Conservation (phyloP, 352 stramenopile species). For the Pythium insidiosum region DNA sequence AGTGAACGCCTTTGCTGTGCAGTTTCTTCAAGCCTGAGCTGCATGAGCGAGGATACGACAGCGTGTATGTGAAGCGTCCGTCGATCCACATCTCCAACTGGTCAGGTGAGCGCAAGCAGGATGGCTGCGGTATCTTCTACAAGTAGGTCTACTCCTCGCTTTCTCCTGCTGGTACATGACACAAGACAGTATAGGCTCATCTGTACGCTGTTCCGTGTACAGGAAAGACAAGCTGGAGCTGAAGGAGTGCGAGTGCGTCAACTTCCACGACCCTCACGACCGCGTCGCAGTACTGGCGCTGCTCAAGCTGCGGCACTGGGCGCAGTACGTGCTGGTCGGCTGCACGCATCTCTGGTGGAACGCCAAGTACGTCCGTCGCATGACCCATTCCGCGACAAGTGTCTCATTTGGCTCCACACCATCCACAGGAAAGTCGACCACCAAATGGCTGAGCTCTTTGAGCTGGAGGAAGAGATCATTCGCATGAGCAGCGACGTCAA, state of each 20-base stretch:
- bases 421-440: slow-evolving; percentile 68
- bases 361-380: slow-evolving; percentile 52
- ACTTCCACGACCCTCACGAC: slow-evolving; percentile 83
- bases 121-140: slow-evolving; percentile 86
- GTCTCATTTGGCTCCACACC: background rate
- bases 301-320: slow-evolving; percentile 78
- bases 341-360: slow-evolving; percentile 88
- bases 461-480: slow-evolving; percentile 78
- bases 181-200: too few species aligned
- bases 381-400: background rate
- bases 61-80: slow-evolving; percentile 77
- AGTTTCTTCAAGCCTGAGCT: slow-evolving; percentile 81
- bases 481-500: slow-evolving; percentile 69
- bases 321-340: slow-evolving; percentile 71
- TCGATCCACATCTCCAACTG: slow-evolving; percentile 82
- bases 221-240: slow-evolving; percentile 83
- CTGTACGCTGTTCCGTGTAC: too few species aligned
- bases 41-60: slow-evolving; percentile 70
- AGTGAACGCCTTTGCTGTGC: too few species aligned
- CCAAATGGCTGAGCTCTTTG: slow-evolving; percentile 79
- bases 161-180: too few species aligned
- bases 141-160: slow-evolving; percentile 28
- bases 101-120: slow-evolving; percentile 83
- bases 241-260: slow-evolving; percentile 80
- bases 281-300: slow-evolving; percentile 78